Base-by-base conservation (phyloP, 352 stramenopile species). In the Pelagophyceae sp. region DNA sequence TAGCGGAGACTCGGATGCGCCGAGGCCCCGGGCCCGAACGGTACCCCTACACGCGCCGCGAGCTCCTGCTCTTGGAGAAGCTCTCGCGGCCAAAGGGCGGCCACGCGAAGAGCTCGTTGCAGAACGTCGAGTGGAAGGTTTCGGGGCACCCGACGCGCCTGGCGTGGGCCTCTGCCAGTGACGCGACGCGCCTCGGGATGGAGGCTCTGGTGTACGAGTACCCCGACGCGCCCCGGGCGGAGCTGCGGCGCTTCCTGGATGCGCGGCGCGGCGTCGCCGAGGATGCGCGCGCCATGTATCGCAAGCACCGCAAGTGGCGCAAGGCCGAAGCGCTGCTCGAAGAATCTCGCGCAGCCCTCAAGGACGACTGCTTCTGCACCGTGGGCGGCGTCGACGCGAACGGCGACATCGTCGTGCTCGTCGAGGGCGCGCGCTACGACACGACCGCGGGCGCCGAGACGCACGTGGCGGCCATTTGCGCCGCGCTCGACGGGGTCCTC, bases 351-450 rank as follows among this genome's bases (percentile, higher is more conserved):
- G n/a, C n/a, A n/a, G n/a, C n/a, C n/a, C n/a, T n/a, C n/a, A n/a
- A n/a, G n/a, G n/a, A n/a, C n/a, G n/a, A n/a, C n/a, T n/a, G n/a
- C n/a, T n/a, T n/a, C n/a, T 31, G 5, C 23, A 67, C 11, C 15
- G 58, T 33, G 11, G 58, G 58, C 11, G 58, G 58, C 29, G 15
- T 15, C 58, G 58, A 67, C 58, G 58, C 23, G 5, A 6, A 5
- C 15, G 58, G 58, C 58, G 58, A 67, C 58, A 5, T 15, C 58
- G 27, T 67, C 58, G 15, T 67, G 5, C 23, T 67, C 23, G 5
- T 67, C 58, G 58, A 67, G 58, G 61, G 61, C 29, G 61, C 61
- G 61, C 61, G 61, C 29, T 71, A 38, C 61, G 61, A 71, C 61
- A 2, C 31, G 17, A 3, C 2, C 19, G 61, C 23, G 61, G 31